A percentile compares a stretch with the other conserved stretches of the same genome.
phyloP scores from a whole-genome alignment of 78 protist genomes.

The Chrysochromulina tobinii region DNA sequence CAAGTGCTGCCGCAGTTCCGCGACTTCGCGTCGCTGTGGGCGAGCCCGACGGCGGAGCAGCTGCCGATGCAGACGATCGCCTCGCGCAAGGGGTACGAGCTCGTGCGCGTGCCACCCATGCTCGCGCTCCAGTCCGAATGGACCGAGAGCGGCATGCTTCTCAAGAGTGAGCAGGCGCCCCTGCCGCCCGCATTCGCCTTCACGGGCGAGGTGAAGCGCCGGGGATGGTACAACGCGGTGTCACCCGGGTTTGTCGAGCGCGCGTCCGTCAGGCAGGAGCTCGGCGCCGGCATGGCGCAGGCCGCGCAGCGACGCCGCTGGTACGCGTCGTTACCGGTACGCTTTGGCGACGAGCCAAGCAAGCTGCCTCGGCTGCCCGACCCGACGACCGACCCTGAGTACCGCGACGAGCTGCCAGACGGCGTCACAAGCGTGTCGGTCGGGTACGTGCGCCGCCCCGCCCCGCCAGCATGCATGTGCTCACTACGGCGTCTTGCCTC shows the following conservation, averaged over 20 bases:
- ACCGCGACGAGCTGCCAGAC: too few species aligned
- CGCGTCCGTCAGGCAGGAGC: background rate
- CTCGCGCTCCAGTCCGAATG: conserved; percentile 3
- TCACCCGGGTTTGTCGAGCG: background rate
- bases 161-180: background rate
- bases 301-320: conserved; percentile 5
- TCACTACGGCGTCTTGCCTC: too few species aligned
- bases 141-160: background rate
- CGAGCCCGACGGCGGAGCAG: conserved; percentile 6
- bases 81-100: background rate
- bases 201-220: conserved; percentile 10
- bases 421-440: too few species aligned
- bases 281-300: background rate
- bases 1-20: background rate
- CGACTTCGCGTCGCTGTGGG: background rate
- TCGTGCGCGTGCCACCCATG: background rate
- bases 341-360: background rate
- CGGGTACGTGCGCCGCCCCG: too few species aligned
- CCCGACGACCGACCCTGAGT: too few species aligned
- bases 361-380: background rate
- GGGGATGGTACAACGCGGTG: background rate
- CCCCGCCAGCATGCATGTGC: too few species aligned
- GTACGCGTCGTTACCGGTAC: background rate
- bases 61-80: too few species aligned
- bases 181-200: background rate